Conservation (phyloP, 73 alveolate genomes). For the Paramecium sonneborni region DNA sequence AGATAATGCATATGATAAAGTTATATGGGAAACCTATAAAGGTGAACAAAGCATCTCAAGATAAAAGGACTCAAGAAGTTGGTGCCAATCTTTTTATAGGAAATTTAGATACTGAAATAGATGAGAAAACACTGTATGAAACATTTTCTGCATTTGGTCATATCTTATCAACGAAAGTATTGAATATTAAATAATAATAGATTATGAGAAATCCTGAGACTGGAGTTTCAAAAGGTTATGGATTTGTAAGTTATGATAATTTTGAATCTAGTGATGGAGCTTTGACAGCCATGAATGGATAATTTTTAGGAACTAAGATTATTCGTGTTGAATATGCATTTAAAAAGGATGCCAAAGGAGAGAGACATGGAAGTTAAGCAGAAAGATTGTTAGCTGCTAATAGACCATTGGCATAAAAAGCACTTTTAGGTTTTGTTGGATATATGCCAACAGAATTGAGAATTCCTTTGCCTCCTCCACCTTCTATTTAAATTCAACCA, state of each 20-base stretch:
- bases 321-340: slow-evolving; percentile 67
- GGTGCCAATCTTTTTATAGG: slow-evolving; percentile 99
- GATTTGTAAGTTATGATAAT: slow-evolving; percentile 97
- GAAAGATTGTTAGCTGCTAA: slow-evolving; percentile 66
- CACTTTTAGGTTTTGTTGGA: slow-evolving; percentile 26
- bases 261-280: slow-evolving; percentile 87
- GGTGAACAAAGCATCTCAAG: slow-evolving; percentile 98
- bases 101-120: slow-evolving; percentile 97
- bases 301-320: slow-evolving; percentile 57
- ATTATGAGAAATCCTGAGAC: slow-evolving; percentile 93
- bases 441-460: slow-evolving; percentile 49
- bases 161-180: slow-evolving; percentile 80
- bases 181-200: background rate
- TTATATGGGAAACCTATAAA: slow-evolving; percentile 97
- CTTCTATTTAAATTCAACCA: slow-evolving; percentile 54
- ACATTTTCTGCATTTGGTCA: slow-evolving; percentile 98
- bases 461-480: slow-evolving; percentile 62
- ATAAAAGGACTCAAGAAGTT: slow-evolving; percentile 96
- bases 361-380: slow-evolving; percentile 62
- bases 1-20: slow-evolving; percentile 99
- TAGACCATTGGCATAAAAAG: slow-evolving; percentile 56
- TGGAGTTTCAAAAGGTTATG: slow-evolving; percentile 94
- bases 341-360: slow-evolving; percentile 68
- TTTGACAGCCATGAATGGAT: slow-evolving; percentile 65
- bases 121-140: slow-evolving; percentile 97